Evolutionary conservation across 83 land plant species (phyloP), one percentile per base, ranked within the genome.

Genomic region (Diphasiastrum complanatum): DNA sequence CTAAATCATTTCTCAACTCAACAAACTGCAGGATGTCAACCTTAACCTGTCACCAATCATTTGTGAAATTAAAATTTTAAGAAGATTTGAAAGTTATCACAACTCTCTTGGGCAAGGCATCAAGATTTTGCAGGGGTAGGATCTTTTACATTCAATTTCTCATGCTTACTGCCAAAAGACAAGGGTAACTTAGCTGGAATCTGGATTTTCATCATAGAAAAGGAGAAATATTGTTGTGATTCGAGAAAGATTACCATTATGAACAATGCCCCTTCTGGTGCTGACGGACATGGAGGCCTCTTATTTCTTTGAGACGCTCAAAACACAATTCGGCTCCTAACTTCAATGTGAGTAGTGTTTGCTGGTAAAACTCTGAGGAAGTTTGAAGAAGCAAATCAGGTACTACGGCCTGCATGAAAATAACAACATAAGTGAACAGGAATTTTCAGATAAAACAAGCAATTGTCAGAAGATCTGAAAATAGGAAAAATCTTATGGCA

Each of bases 341-440:
- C 33, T 78, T 49, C 41, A 81, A 31, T 22, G 65, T 28, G 25
- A 32, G 33, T 4, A 75, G n/a, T 19, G 71, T 75, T 49, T 71
- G 53, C 1, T 58, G 47, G 33, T 58, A 76, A 47, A 81, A 81
- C 10, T 60, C 71, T 33, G 45, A 32, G 25, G 74, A 64, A 1
- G 85, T 64, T 51, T 77, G 61, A 11, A 46, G 58, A 27, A 81
- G 50, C 50, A 81, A 59, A 6, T 63, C 48, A 3, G 83, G 78
- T 37, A 79, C 64, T 33, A 79, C 85, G 41, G 72, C 85, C 83
- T 81, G 73, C n/a, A n/a, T n/a, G n/a, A n/a, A n/a, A n/a, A n/a
- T n/a, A n/a, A n/a, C n/a, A n/a, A n/a, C n/a, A n/a, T n/a, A n/a
- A n/a, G n/a, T n/a, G n/a, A n/a, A 5, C 16, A 16, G 16, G 43